These are phyloP conservation scores for Vitis vinifera DNA, from an alignment of 164 flowering plant species.

Conservation along the genomic window ASM3070453v1 NC_081815.1:712001-712500, in stretches of 20 bases:
- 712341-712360: too few species aligned
- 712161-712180: conserved; percentile 90
- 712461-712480: not conserved
- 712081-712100: conserved; percentile 95
- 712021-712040: not conserved
- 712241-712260: not conserved
- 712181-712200: conserved; percentile 94
- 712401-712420: not conserved
- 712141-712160: conserved; percentile 94
- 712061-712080: conserved; percentile 91
- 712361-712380: too few species aligned
- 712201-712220: conserved; percentile 91
- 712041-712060: conserved; percentile 77
- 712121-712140: conserved; percentile 65
- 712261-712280: too few species aligned
- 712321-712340: too few species aligned
- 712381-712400: too few species aligned
- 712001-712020: not conserved
- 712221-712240: not conserved
- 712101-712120: conserved; percentile 92
- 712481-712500: not conserved
- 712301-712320: not conserved
- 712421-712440: not conserved
- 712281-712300: not conserved
- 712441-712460: not conserved